A percentile compares a stretch with the other conserved stretches of the same genome.
Evolutionary conservation across 371 early-diverging fungal species (phyloP).

Genomic region (Umbelopsis sp.): DNA sequence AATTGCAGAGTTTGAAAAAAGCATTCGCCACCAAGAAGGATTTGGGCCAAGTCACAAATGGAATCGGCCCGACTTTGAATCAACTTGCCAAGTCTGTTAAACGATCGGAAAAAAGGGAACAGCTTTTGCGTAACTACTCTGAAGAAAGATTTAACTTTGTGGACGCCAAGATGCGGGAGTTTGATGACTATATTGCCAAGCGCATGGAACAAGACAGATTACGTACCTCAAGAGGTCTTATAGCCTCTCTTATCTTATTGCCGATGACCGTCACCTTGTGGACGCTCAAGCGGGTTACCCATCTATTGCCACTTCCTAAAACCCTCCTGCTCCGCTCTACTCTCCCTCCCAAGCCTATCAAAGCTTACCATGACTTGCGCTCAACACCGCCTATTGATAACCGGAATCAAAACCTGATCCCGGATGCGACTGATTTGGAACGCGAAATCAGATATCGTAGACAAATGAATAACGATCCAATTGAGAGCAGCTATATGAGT

Average conservation of each 20-base stretch:
- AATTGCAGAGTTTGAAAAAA: slow-evolving; percentile 54
- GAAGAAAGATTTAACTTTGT: slow-evolving; percentile 57
- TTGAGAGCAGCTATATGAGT: slow-evolving; percentile 12
- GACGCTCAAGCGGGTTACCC: slow-evolving; percentile 39
- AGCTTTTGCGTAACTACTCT: slow-evolving; percentile 45
- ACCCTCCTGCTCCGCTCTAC: not conserved
- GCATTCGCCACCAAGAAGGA: slow-evolving; percentile 71
- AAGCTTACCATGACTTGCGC: slow-evolving; percentile 11
- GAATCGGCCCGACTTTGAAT: slow-evolving; percentile 32
- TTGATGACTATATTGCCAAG: slow-evolving; percentile 51
- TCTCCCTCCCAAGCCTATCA: slow-evolving; percentile 5
- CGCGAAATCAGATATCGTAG: slow-evolving; percentile 3
- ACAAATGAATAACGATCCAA: not conserved
- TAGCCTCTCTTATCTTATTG: slow-evolving; percentile 40
- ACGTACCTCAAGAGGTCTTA: not conserved
- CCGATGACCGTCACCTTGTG: slow-evolving; percentile 49
- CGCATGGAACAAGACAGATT: slow-evolving; percentile 52
- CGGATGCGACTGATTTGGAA: slow-evolving; percentile 7
- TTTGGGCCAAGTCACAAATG: slow-evolving; percentile 56
- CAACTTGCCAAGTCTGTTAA: slow-evolving; percentile 60
- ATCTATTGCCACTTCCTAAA: slow-evolving; percentile 33
- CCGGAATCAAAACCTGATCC: not conserved
- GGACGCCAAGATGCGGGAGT: slow-evolving; percentile 55
- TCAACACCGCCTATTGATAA: not conserved
- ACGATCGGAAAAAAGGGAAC: slow-evolving; percentile 57